Conservation (phyloP, 2,329 filamentous ascomycete species). For the Neofusicoccum kwambonambiense region DNA sequence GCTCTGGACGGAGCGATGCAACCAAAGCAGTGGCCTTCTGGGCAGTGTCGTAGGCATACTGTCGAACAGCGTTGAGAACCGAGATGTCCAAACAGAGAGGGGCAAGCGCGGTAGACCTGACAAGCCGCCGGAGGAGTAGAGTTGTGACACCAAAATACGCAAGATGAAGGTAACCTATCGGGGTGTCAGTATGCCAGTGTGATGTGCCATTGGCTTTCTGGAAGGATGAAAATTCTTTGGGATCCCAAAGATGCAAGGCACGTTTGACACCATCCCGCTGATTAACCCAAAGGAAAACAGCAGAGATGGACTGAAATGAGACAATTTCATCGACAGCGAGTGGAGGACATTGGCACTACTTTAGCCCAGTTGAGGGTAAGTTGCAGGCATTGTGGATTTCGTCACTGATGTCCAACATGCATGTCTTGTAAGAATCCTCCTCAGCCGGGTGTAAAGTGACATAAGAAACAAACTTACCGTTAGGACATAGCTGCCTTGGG, state of each 20-base stretch:
- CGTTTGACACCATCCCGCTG: background rate
- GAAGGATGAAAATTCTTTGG: background rate
- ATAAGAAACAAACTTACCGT: constrained; percentile 4
- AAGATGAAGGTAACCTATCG: constrained; percentile 17
- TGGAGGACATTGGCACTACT: background rate
- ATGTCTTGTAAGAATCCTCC: too few relatives aligned
- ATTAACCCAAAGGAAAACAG: too few relatives aligned
- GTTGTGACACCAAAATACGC: constrained; percentile 19
- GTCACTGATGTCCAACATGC: too few relatives aligned
- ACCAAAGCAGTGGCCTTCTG: constrained; percentile 19
- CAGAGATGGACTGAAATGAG: too few relatives aligned
- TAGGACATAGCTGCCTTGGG: constrained; percentile 4
- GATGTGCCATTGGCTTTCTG: background rate
- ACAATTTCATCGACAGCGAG: background rate
- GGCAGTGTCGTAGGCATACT: constrained; percentile 15
- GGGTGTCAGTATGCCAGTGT: constrained; percentile 6
- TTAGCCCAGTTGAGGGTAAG: background rate
- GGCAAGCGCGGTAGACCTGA: constrained; percentile 21
- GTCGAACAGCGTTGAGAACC: constrained; percentile 14
- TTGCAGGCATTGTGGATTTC: background rate
- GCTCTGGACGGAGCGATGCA: constrained; percentile 19
- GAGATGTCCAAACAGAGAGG: constrained; percentile 19
- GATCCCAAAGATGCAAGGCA: background rate
- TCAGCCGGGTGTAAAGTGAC: background rate
- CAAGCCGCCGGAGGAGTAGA: constrained; percentile 18